These are phyloP conservation scores for Coelastrella sp. DNA, from an alignment of 139 green algal species.

Conservation along the genomic window DNA sequence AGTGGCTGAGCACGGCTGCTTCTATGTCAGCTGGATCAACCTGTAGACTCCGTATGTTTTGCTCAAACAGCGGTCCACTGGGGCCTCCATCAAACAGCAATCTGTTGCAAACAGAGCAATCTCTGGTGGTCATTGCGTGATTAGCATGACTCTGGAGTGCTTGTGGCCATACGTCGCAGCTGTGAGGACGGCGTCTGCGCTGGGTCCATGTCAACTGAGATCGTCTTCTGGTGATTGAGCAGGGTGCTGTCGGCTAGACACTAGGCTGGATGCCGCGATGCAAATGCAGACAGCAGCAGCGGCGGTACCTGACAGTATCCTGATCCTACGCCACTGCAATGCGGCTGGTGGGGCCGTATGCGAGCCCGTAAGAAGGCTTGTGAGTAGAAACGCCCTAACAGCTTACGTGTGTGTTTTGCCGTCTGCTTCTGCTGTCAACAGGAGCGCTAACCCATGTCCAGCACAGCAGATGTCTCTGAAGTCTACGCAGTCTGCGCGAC, in stretches of 20 bases:
- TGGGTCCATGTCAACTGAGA: too few relatives aligned
- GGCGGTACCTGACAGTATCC: too few relatives aligned
- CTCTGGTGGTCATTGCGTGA: neutral
- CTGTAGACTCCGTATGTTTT: slow-evolving; percentile 44
- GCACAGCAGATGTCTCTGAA: slow-evolving; percentile 40
- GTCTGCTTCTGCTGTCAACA: slow-evolving; percentile 29
- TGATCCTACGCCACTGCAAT: too few relatives aligned
- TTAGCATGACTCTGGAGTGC: too few relatives aligned
- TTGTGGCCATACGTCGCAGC: too few relatives aligned
- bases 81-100: slow-evolving; percentile 62
- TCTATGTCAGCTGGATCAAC: slow-evolving; percentile 38
- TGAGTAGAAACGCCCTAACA: neutral
- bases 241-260: too few relatives aligned
- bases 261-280: too few relatives aligned
- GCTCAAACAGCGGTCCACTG: slow-evolving; percentile 22
- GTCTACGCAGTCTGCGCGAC: slow-evolving; percentile 27
- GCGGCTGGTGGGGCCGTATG: too few relatives aligned
- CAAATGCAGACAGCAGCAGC: too few relatives aligned
- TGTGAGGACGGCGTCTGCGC: too few relatives aligned
- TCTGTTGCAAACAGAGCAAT: neutral
- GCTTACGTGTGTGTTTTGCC: slow-evolving; percentile 21
- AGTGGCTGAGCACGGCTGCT: slow-evolving; percentile 60
- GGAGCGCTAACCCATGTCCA: slow-evolving; percentile 54
- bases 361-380: too few relatives aligned
- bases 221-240: too few relatives aligned